phyloP scores from a whole-genome alignment of 164 flowering plant species.

The Tetracentron sinense region DNA sequence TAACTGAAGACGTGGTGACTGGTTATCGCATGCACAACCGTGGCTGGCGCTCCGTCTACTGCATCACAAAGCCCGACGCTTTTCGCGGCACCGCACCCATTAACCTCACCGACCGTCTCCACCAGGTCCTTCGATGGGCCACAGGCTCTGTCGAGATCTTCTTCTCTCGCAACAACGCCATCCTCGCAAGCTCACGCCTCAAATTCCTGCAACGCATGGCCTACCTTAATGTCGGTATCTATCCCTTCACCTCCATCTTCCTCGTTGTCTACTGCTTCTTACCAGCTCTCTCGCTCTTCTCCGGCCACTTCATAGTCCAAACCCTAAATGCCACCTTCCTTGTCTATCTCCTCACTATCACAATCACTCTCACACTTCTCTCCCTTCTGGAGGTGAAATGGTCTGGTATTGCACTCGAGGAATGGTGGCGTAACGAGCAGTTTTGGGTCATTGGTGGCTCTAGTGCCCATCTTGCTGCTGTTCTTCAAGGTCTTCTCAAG shows the following conservation, averaged over 20 bases:
- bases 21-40: constrained; percentile 89
- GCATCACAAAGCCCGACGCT: constrained; percentile 73
- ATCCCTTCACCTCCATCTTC: constrained; percentile 69
- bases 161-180: constrained; percentile 75
- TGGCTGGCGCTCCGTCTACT: constrained; percentile 77
- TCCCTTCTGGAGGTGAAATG: constrained; percentile 71
- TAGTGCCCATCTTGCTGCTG: constrained; percentile 71
- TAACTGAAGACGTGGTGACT: constrained; percentile 85
- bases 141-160: constrained; percentile 85
- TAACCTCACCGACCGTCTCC: constrained; percentile 73
- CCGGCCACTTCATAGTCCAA: constrained; percentile 69
- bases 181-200: constrained; percentile 41
- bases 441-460: constrained; percentile 79
- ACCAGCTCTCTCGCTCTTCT: constrained; percentile 74
- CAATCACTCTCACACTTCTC: constrained; percentile 41
- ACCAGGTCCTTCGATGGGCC: constrained; percentile 81
- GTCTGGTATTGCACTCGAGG: constrained; percentile 70
- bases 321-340: constrained; percentile 46
- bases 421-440: constrained; percentile 90
- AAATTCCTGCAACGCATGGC: constrained; percentile 69
- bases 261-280: constrained; percentile 70
- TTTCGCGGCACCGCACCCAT: constrained; percentile 84
- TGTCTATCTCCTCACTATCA: constrained; percentile 48
- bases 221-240: no score
- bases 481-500: constrained; percentile 66